Evolutionary conservation across 169 alveolate genomes (phyloP), one percentile per base, ranked within the genome.

Genomic region (Plasmodium cynomolgi): DNA sequence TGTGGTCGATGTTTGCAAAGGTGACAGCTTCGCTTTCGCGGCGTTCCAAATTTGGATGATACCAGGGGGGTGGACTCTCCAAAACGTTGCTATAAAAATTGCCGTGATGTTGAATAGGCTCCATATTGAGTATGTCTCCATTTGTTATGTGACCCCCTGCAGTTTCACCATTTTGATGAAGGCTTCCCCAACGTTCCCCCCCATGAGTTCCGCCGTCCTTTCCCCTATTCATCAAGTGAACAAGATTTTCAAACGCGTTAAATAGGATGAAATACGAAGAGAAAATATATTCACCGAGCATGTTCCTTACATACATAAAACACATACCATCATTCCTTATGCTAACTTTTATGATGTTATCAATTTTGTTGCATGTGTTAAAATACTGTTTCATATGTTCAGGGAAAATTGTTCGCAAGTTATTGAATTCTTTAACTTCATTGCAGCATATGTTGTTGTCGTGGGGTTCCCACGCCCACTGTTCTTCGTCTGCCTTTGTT

Each of bases 341-440:
- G 56, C 95, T 91, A 47, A 91, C 50, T 39, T 91, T 91, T 91
- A 91, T 91, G 39, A 91, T 91, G 77, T 91, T 91, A 23, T 91
- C 95, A 91, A 91, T 91, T 91, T 91, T 91, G 54, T 91, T 91
- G 56, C 95, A 91, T 20, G 92, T 81, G 83, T 91, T 91, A 91
- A 91, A 91, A 91, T 81, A 91, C 23, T 31, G 33, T 82, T 83
- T 81, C 73, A 62, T 82, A 20, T 47, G 56, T 29, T 56, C 68
- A 1, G 95, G 95, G 58, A 91, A 91, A 71, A 91, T 81, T 81
- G 74, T 72, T 13, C 95, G 77, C 41, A 91, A 50, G 84, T 41
- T 91, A 23, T 15, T 81, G 23, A 68, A 56, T 82, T 91, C 95
- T 82, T 91, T 91, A 34, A 91, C 77, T 44, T 91, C 95, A 29